Conservation (phyloP, 2,329 filamentous ascomycete genomes). For the Westerdykella ornata region DNA sequence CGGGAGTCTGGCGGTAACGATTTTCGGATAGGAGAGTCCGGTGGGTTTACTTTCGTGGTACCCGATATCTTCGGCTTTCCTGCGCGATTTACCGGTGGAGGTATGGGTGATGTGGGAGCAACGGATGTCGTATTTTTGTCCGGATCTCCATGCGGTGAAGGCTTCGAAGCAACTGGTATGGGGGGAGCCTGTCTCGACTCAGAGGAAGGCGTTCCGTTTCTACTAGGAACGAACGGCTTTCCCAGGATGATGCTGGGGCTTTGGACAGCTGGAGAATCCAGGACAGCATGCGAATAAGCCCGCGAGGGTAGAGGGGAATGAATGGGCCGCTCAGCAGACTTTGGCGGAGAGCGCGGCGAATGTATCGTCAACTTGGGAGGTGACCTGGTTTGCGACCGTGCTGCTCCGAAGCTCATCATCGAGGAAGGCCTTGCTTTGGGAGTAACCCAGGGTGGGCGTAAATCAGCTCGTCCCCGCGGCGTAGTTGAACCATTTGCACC, state of each 20-base stretch:
- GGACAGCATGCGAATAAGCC: constrained; percentile 17
- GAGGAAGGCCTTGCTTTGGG: constrained; percentile 41
- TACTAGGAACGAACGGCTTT: constrained; percentile 35
- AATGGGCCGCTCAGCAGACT: constrained; percentile 30
- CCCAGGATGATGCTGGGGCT: constrained; percentile 13
- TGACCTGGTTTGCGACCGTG: constrained; percentile 44
- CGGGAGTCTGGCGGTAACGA: constrained; percentile 38
- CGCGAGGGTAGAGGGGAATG: constrained; percentile 32
- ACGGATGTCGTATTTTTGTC: constrained; percentile 22
- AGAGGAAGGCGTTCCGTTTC: constrained; percentile 37
- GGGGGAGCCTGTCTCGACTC: constrained; percentile 37
- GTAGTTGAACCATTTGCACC: constrained; percentile 27
- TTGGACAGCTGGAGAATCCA: constrained; percentile 18
- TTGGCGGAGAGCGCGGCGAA: constrained; percentile 63
- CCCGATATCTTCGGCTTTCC: constrained; percentile 65
- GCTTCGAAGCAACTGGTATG: constrained; percentile 17
- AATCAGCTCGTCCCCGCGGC: constrained; percentile 33
- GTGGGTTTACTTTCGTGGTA: constrained; percentile 35
- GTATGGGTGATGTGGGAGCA: constrained; percentile 39
- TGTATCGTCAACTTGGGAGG: constrained; percentile 63
- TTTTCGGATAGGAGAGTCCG: constrained; percentile 17
- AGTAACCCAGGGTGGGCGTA: constrained; percentile 31
- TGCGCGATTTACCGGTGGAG: constrained; percentile 72
- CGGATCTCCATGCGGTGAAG: constrained; percentile 18
- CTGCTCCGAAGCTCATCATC: constrained; percentile 44